These are phyloP conservation scores for Sphagnum contortum DNA, from an alignment of 225 moss, liverwort and hornwort genomes.

Conservation along the genomic window DNA sequence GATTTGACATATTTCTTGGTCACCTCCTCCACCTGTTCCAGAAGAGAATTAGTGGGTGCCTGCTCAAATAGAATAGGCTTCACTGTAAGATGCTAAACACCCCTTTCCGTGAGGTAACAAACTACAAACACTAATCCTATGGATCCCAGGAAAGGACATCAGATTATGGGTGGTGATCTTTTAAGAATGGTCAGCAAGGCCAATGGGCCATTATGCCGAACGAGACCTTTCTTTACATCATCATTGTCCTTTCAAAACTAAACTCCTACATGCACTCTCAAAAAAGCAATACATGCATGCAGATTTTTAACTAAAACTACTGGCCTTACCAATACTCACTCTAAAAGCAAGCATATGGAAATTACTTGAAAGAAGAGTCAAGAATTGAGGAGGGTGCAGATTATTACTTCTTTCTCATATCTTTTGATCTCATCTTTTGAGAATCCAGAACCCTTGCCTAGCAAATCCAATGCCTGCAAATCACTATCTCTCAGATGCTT, in stretches of 20 bases:
- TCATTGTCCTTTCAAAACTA: no score
- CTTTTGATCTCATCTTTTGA: conserved; percentile 81
- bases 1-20: conserved; percentile 69
- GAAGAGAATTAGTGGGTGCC: neutral
- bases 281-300: no score
- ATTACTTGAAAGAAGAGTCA: no score
- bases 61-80: no score
- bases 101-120: neutral
- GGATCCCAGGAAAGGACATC: conserved; percentile 9
- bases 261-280: no score
- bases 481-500: neutral
- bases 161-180: conserved; percentile 52
- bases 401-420: conserved; percentile 68
- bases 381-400: no score
- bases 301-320: no score
- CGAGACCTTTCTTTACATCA: neutral
- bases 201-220: neutral
- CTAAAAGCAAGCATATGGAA: no score
- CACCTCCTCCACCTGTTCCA: conserved; percentile 61
- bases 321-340: no score
- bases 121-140: neutral
- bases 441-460: conserved; percentile 30
- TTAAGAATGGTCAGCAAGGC: neutral
- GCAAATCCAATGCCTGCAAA: conserved; percentile 58
- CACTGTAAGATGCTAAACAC: no score